These are phyloP conservation scores for Naganishia onofrii DNA, from an alignment of 768 basidiomycete genomes.

Conservation along the genomic window DNA sequence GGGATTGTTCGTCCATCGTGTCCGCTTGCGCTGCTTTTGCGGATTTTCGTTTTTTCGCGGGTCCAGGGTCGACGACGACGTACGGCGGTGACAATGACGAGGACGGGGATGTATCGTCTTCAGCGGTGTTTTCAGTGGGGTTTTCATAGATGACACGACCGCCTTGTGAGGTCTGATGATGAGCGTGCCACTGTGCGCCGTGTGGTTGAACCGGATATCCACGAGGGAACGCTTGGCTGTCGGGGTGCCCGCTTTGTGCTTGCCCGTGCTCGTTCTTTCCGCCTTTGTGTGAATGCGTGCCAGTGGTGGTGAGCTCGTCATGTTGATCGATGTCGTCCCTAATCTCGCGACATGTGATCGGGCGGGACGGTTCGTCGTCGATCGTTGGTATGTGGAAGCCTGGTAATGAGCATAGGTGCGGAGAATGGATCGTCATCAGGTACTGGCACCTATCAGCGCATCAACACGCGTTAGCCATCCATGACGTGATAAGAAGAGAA, in stretches of 20 bases:
- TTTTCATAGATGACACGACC: not conserved
- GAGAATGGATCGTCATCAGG: conserved; percentile 88
- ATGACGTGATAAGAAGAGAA: not conserved
- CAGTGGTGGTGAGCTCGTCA: not conserved
- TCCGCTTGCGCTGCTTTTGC: conserved; percentile 18
- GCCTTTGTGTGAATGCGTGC: not conserved
- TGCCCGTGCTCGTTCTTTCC: not conserved
- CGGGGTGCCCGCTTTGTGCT: no score
- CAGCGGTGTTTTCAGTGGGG: not conserved
- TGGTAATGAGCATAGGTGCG: conserved; percentile 86
- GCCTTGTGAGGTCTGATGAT: not conserved
- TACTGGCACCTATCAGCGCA: conserved; percentile 62
- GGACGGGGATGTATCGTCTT: no score
- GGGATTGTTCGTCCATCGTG: not conserved
- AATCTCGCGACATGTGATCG: conserved; percentile 44
- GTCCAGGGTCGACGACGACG: no score
- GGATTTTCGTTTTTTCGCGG: conserved; percentile 5
- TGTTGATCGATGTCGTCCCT: conserved; percentile 32
- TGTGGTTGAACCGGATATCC: conserved; percentile 13
- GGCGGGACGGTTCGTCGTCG: conserved; percentile 35
- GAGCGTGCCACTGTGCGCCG: conserved; percentile 2
- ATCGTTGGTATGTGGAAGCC: conserved; percentile 64
- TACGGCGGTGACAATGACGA: no score
- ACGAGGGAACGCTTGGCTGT: not conserved
- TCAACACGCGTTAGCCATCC: no score